phyloP scores from a whole-genome alignment of 129 eudicot genomes.

The Arctium minus region DNA sequence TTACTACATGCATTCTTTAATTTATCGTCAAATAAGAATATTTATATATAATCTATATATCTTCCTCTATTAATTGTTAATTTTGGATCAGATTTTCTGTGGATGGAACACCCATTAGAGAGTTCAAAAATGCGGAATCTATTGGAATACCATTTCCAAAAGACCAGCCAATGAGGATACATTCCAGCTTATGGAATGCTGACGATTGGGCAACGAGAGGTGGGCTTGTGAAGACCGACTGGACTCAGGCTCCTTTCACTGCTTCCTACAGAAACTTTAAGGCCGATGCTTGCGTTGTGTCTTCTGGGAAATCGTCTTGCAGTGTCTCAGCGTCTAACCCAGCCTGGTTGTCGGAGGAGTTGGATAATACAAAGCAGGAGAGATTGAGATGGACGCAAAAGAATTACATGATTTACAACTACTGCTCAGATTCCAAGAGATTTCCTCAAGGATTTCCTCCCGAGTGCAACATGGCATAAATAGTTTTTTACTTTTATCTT shows the following conservation, averaged over 20 bases:
- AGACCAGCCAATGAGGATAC: slow-evolving; percentile 60
- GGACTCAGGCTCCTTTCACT: slow-evolving; percentile 55
- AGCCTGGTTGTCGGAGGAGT: slow-evolving; percentile 44
- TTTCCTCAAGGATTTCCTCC: slow-evolving; percentile 55
- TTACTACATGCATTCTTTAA: neutral
- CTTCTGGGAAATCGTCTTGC: slow-evolving; percentile 39
- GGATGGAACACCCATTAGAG: slow-evolving; percentile 61
- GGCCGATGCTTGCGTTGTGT: slow-evolving; percentile 45
- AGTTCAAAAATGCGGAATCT: slow-evolving; percentile 50
- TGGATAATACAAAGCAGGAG: slow-evolving; percentile 47
- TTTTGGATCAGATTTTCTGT: slow-evolving; percentile 48
- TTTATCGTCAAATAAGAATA: too few species aligned
- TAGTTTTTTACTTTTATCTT: neutral
- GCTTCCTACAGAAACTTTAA: slow-evolving; percentile 49
- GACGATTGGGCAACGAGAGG: slow-evolving; percentile 74
- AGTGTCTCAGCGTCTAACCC: slow-evolving; percentile 7
- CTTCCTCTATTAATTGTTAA: neutral
- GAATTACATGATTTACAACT: slow-evolving; percentile 63
- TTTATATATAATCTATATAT: neutral
- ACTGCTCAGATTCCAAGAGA: slow-evolving; percentile 49
- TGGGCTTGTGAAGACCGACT: slow-evolving; percentile 52
- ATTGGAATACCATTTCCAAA: slow-evolving; percentile 51
- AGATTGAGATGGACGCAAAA: slow-evolving; percentile 51
- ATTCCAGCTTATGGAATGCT: slow-evolving; percentile 61
- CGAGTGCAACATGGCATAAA: slow-evolving; percentile 38